Evolutionary conservation across 1,284 basidiomycete genomes (phyloP).

Genomic region (Cutaneotrichosporon mucoides): DNA sequence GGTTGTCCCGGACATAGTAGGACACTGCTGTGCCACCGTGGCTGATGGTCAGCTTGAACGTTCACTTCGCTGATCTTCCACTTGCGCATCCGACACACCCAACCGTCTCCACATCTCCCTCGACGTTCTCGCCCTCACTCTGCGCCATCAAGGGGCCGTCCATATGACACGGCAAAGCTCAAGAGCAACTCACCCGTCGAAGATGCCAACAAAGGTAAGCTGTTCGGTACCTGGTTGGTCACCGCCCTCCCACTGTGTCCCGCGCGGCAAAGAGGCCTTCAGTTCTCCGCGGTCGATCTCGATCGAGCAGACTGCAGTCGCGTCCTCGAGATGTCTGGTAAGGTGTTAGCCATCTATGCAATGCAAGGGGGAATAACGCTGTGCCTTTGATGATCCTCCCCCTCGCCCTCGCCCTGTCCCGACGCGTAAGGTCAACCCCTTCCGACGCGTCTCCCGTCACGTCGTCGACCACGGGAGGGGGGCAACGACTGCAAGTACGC

Average conservation of each 20-base stretch:
- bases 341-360: no score
- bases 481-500: no score
- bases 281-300: slow-evolving; percentile 70
- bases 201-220: slow-evolving; percentile 78
- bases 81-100: no score
- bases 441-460: no score
- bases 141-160: not conserved
- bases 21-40: slow-evolving; percentile 76
- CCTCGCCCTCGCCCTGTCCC: no score
- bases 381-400: no score
- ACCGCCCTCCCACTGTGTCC: slow-evolving; percentile 63
- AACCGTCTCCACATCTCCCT: no score
- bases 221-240: slow-evolving; percentile 59
- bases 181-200: slow-evolving; percentile 68
- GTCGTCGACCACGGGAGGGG: no score
- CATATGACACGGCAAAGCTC: no score
- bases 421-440: no score
- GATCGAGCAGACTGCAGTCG: slow-evolving; percentile 68
- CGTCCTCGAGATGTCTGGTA: slow-evolving; percentile 72
- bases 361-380: no score
- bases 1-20: slow-evolving; percentile 68
- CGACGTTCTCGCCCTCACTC: not conserved
- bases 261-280: slow-evolving; percentile 59
- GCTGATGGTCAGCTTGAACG: slow-evolving; percentile 45
- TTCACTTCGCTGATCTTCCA: no score